Evolutionary conservation across 2,329 filamentous ascomycete genomes (phyloP), one percentile per base, ranked within the genome.

Genomic region (Coniochaeta prunicola): DNA sequence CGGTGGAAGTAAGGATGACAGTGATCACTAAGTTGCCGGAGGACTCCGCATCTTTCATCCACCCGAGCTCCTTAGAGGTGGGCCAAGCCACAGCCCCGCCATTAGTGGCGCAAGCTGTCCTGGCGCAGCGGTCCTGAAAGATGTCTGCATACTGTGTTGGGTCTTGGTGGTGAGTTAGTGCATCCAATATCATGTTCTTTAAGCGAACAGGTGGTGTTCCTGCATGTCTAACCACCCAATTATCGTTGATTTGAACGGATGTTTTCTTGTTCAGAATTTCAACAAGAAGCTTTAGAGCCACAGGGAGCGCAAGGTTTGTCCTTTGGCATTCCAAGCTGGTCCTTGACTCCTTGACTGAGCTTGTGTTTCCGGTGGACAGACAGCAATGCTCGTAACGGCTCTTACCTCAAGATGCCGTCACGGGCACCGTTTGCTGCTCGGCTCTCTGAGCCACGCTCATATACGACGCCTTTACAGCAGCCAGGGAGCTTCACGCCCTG

Each of bases 401-500:
- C 45, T 50, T 50, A 17, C 12, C 17, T 12, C 12, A 50, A 26
- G 45, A 50, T 50, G 45, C 45, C 45, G 45, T 50, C 45, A 50
- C 24, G 45, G 45, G 45, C 45, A 50, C 45, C 28, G n/a, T 21
- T 13, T 50, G 45, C 24, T 50, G n/a, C 6, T 50, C 8, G 45
- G 45, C 45, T 50, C 21, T 10, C 24, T 50, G 15, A 50, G 21
- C 21, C 45, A 50, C 13, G 24, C 24, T 50, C 24, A 6, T 30
- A 50, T 21, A 28, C 5, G 28, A 21, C 45, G 45, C 21, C 12
- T 33, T 21, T 56, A 28, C 9, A 58, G 56, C 45, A 28, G 19
- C 31, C 24, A 40, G 21, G 28, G 42, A 42, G 58, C 59, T 31
- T 59, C 66, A 59, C 67, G 73, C 40, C 67, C 73, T 33, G 74